Conservation (phyloP, 208 protist species). For the Trypanosomatidae sp. region DNA sequence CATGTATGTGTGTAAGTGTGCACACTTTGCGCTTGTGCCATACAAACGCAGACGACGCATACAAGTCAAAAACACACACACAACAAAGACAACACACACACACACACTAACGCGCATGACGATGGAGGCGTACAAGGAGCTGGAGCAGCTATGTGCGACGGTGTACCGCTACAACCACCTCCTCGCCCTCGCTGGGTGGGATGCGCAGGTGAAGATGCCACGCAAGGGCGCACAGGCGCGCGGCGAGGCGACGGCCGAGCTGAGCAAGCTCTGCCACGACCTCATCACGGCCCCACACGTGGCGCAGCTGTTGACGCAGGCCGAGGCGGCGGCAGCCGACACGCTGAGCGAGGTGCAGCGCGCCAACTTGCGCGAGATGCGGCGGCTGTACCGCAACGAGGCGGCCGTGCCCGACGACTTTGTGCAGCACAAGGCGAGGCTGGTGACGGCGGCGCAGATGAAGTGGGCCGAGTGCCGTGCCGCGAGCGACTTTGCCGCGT, state of each 20-base stretch:
- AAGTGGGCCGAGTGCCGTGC: conserved; percentile 51
- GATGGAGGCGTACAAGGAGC: conserved; percentile 63
- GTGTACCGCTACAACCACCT: conserved; percentile 29
- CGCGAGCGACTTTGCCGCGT: conserved; percentile 53
- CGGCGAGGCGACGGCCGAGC: conserved; percentile 36
- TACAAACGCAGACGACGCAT: too few species aligned
- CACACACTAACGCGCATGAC: too few species aligned
- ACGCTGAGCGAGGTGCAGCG: conserved; percentile 27
- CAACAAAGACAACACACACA: too few species aligned
- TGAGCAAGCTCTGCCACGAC: conserved; percentile 22
- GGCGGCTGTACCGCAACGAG: conserved; percentile 14
- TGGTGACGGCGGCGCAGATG: conserved; percentile 37
- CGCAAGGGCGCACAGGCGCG: conserved; percentile 38
- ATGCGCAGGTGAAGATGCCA: conserved; percentile 68
- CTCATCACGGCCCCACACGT: conserved; percentile 33
- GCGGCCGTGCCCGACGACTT: conserved; percentile 36
- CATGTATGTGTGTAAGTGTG: too few species aligned
- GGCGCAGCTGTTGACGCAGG: conserved; percentile 21
- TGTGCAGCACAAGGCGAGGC: conserved; percentile 26
- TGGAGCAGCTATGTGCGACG: conserved; percentile 41
- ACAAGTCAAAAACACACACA: too few species aligned
- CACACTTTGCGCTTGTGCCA: too few species aligned
- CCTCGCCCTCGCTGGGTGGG: conserved; percentile 38
- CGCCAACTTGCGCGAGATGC: conserved; percentile 67
- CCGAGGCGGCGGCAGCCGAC: conserved; percentile 4